Evolutionary conservation across 75 land plant genomes (phyloP).

Genomic region (Chamaecyparis obtusa): DNA sequence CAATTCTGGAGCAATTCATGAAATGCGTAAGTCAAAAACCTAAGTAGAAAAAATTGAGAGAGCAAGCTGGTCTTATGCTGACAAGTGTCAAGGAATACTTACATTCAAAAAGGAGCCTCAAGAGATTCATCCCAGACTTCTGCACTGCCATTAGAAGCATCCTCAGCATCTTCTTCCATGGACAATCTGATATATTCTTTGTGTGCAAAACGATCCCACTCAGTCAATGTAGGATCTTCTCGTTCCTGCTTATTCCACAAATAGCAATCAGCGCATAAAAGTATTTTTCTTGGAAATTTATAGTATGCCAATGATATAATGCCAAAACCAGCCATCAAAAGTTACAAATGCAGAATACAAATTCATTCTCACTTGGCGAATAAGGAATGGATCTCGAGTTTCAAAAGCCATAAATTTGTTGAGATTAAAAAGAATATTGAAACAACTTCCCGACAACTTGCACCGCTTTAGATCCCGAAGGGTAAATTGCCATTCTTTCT

Average conservation of each 20-base stretch:
- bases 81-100: slow-evolving; percentile 1
- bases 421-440: slow-evolving; percentile 92
- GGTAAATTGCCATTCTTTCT: slow-evolving; percentile 75
- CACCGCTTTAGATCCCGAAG: slow-evolving; percentile 79
- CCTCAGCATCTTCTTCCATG: slow-evolving; percentile 98
- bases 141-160: slow-evolving; percentile 95
- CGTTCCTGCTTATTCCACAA: slow-evolving; percentile 58
- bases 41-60: not conserved
- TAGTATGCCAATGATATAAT: not conserved
- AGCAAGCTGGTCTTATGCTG: not conserved
- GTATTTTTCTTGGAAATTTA: not conserved
- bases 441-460: slow-evolving; percentile 89
- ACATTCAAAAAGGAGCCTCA: slow-evolving; percentile 83
- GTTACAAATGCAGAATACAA: not conserved
- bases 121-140: slow-evolving; percentile 98
- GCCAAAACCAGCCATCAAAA: not conserved
- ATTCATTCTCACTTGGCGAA: slow-evolving; percentile 71
- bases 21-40: slow-evolving; percentile 4
- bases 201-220: slow-evolving; percentile 99
- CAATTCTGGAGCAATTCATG: slow-evolving; percentile 10
- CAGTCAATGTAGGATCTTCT: slow-evolving; percentile 91
- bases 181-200: slow-evolving; percentile 92
- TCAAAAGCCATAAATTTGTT: slow-evolving; percentile 98
- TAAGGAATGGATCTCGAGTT: slow-evolving; percentile 94
- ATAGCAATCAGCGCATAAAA: not conserved